These are phyloP conservation scores for Erythrobasidium yunnanense DNA, from an alignment of 768 basidiomycete species.

Conservation along the genomic window DNA sequence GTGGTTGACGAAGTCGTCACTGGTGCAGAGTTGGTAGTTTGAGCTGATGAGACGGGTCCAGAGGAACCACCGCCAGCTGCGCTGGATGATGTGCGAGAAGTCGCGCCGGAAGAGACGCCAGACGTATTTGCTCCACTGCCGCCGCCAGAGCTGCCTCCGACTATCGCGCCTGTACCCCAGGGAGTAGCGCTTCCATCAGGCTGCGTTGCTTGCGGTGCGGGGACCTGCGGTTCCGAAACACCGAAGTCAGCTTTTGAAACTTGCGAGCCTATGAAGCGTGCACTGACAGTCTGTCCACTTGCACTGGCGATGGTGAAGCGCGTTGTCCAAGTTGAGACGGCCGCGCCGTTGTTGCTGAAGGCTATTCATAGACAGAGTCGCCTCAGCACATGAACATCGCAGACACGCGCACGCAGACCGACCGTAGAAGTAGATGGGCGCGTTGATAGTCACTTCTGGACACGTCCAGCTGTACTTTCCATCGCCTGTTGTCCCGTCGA, in stretches of 20 bases:
- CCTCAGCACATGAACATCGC: too few species aligned
- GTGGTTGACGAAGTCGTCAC: background rate
- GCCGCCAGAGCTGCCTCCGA: too few species aligned
- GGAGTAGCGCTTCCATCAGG: constrained; percentile 24
- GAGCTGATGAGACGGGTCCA: background rate
- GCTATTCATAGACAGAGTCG: background rate
- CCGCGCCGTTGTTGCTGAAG: background rate
- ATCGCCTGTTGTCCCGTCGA: constrained; percentile 29
- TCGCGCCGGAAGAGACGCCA: background rate
- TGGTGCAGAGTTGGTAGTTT: background rate
- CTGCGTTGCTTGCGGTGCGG: constrained; percentile 15
- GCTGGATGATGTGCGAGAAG: background rate
- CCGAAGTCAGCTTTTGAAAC: background rate
- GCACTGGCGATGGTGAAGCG: constrained; percentile 30
- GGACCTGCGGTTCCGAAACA: constrained; percentile 14
- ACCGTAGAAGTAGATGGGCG: constrained; percentile 35
- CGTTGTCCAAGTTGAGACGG: constrained; percentile 22
- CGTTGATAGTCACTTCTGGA: constrained; percentile 28
- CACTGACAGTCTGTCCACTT: constrained; percentile 26
- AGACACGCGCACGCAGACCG: too few species aligned
- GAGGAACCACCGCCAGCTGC: too few species aligned
- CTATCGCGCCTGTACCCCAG: constrained; percentile 29
- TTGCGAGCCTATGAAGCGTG: background rate
- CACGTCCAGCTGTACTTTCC: constrained; percentile 20
- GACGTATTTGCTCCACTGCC: too few species aligned